phyloP scores from a whole-genome alignment of 2,329 filamentous ascomycete species.

The Penicillium psychrosexuale region DNA sequence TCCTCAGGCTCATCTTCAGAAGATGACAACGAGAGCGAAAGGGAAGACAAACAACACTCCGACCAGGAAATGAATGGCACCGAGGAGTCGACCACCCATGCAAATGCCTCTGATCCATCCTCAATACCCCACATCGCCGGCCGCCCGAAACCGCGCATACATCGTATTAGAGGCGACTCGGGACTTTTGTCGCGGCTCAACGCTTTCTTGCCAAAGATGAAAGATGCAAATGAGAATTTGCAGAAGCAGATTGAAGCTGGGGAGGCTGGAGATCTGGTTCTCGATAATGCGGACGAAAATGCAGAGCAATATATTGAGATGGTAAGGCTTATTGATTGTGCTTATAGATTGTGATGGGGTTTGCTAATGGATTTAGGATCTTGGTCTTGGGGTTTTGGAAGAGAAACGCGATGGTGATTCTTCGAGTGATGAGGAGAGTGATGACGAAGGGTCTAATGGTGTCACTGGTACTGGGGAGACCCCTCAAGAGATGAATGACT shows the following conservation, averaged over 20 bases:
- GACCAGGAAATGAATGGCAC: conserved; percentile 11
- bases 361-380: conserved; percentile 31
- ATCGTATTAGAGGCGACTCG: conserved; percentile 25
- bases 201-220: conserved; percentile 43
- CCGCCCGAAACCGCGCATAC: conserved; percentile 36
- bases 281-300: conserved; percentile 37
- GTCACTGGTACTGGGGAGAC: conserved; percentile 10
- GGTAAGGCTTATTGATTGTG: conserved; percentile 25
- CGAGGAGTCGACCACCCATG: neutral
- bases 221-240: conserved; percentile 43
- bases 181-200: conserved; percentile 39
- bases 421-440: conserved; percentile 18
- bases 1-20: conserved; percentile 27
- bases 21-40: conserved; percentile 25
- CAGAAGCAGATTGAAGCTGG: conserved; percentile 39
- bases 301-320: conserved; percentile 44
- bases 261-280: conserved; percentile 26
- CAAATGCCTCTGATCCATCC: neutral
- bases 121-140: conserved; percentile 29
- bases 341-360: neutral
- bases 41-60: conserved; percentile 20
- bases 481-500: conserved; percentile 18
- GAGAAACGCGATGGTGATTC: conserved; percentile 33
- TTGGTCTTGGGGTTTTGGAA: conserved; percentile 46
- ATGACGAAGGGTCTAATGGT: conserved; percentile 11